Conservation (phyloP, 495 filamentous ascomycete species). For the Talaromyces adpressus region DNA sequence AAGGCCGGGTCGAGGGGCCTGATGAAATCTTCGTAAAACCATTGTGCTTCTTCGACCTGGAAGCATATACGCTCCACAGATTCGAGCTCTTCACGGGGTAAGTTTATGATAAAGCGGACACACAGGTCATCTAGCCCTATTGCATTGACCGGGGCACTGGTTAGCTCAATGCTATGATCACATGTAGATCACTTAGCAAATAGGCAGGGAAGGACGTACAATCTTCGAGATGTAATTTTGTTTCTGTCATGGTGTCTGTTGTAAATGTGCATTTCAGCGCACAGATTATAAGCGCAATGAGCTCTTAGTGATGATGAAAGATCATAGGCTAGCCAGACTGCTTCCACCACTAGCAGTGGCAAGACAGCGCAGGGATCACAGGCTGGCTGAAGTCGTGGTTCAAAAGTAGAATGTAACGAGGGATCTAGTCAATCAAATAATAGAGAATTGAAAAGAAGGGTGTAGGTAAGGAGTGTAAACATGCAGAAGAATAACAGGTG, state of each 20-base stretch:
- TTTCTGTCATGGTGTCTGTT: conserved; percentile 59
- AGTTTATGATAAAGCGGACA: conserved; percentile 92
- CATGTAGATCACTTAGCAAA: background rate
- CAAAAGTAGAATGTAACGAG: background rate
- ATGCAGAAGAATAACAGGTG: background rate
- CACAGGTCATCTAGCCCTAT: conserved; percentile 92
- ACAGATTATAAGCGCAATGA: background rate
- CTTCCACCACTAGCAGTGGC: background rate
- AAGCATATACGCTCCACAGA: conserved; percentile 93
- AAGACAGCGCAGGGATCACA: background rate
- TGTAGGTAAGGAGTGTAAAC: background rate
- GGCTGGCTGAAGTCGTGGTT: background rate
- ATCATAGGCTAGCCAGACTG: conserved; percentile 5
- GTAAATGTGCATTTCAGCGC: conserved; percentile 39
- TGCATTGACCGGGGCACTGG: conserved; percentile 4
- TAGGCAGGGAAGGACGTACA: conserved; percentile 47
- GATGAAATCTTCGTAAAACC: conserved; percentile 99
- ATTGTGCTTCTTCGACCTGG: conserved; percentile 98
- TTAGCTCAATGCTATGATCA: background rate
- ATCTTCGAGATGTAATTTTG: conserved; percentile 80
- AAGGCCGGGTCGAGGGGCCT: conserved; percentile 78
- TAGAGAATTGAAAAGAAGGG: background rate
- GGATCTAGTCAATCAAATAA: background rate
- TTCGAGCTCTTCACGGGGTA: conserved; percentile 81
- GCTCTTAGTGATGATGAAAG: background rate